phyloP scores from a whole-genome alignment of 176 grass and related monocot genomes.

The Metroxylon sagu region DNA sequence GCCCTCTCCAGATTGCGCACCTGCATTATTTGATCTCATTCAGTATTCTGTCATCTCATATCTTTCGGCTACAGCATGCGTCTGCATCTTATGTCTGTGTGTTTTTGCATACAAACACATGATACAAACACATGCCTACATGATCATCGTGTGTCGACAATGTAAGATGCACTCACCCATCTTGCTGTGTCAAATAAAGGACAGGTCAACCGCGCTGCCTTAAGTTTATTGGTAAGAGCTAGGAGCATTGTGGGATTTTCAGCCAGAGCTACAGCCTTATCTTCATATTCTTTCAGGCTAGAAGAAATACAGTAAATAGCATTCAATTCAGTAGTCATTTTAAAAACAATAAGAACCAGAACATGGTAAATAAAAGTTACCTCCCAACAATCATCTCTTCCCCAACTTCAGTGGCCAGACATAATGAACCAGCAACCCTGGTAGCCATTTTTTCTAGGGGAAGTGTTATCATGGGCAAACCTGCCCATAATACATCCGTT shows the following conservation, averaged over 20 bases:
- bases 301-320: slow-evolving; percentile 4
- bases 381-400: slow-evolving; percentile 78
- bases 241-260: slow-evolving; percentile 49
- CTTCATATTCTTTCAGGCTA: slow-evolving; percentile 79
- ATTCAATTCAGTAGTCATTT: not conserved
- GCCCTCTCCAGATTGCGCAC: slow-evolving; percentile 73
- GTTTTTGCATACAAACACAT: not conserved
- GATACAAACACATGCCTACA: too few species aligned
- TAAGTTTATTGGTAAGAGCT: slow-evolving; percentile 49
- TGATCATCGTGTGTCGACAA: not conserved
- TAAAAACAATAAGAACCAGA: not conserved
- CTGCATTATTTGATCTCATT: slow-evolving; percentile 24
- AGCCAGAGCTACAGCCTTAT: slow-evolving; percentile 62
- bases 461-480: slow-evolving; percentile 78
- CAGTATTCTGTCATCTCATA: not conserved
- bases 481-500: slow-evolving; percentile 83
- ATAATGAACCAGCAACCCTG: slow-evolving; percentile 83
- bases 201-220: slow-evolving; percentile 57
- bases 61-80: too few species aligned
- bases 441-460: slow-evolving; percentile 94
- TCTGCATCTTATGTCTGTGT: not conserved
- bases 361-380: slow-evolving; percentile 14
- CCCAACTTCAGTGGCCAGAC: slow-evolving; percentile 55
- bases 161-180: slow-evolving; percentile 61
- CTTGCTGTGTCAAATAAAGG: slow-evolving; percentile 66